phyloP scores from a whole-genome alignment of 2,329 filamentous ascomycete species.

The Ophiognomonia clavigignenti-juglandacearum region DNA sequence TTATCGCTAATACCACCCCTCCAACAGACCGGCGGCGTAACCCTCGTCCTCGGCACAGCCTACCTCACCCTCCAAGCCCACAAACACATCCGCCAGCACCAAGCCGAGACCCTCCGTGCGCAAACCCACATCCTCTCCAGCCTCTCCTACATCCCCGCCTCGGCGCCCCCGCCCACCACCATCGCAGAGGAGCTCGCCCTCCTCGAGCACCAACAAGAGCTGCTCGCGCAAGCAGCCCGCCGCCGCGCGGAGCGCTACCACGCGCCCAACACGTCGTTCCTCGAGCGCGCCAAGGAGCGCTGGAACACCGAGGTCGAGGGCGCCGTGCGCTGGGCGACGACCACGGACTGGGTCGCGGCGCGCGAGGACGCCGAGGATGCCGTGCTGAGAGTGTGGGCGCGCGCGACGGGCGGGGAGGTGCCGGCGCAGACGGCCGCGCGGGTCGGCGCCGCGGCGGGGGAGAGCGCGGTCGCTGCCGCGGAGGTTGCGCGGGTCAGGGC shows the following conservation, averaged over 20 bases:
- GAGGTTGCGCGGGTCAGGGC: constrained; percentile 18
- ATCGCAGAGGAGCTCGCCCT: constrained; percentile 15
- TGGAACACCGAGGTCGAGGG: constrained; percentile 73
- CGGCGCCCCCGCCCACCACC: constrained; percentile 36
- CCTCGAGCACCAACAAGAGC: constrained; percentile 16
- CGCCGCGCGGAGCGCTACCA: constrained; percentile 1
- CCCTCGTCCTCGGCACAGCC: constrained; percentile 67
- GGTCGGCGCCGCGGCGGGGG: constrained; percentile 16
- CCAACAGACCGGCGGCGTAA: constrained; percentile 65
- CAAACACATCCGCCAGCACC: constrained; percentile 59
- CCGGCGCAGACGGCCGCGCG: constrained; percentile 30
- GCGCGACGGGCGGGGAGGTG: constrained; percentile 27
- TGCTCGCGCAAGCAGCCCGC: constrained; percentile 9
- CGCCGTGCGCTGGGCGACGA: constrained; percentile 62
- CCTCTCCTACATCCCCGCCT: constrained; percentile 43
- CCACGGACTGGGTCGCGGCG: constrained; percentile 59
- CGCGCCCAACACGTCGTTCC: constrained; percentile 46
- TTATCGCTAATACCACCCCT: too few relatives aligned
- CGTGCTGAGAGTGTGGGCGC: constrained; percentile 40
- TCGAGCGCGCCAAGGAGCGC: constrained; percentile 67
- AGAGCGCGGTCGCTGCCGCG: constrained; percentile 17
- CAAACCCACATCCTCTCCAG: constrained; percentile 51
- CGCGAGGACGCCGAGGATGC: constrained; percentile 53
- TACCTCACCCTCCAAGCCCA: constrained; percentile 69
- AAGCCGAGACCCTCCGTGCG: constrained; percentile 51